Evolutionary conservation across 352 stramenopile genomes (phyloP).

Genomic region (Thalassiosira ordinaria): DNA sequence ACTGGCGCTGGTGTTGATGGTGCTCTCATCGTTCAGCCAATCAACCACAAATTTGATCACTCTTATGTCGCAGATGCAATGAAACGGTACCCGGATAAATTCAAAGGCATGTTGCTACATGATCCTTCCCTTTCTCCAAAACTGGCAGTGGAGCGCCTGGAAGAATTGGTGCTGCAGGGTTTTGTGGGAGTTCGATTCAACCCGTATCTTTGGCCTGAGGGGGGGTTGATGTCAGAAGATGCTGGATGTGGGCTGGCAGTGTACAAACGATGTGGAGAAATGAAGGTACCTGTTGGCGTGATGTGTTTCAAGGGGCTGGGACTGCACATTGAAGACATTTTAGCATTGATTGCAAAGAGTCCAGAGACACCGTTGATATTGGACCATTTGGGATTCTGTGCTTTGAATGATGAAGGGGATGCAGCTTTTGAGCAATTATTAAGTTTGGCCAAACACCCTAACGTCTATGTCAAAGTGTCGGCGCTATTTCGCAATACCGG

Average conservation of each 20-base stretch:
- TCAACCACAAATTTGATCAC: constrained; percentile 89
- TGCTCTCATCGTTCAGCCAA: constrained; percentile 86
- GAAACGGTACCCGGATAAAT: constrained; percentile 71
- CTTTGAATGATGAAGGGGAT: constrained; percentile 70
- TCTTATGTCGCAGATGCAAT: constrained; percentile 81
- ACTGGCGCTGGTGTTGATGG: constrained; percentile 71
- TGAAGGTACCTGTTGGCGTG: constrained; percentile 84
- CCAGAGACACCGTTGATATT: constrained; percentile 80
- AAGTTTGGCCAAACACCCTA: constrained; percentile 75
- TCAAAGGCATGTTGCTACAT: constrained; percentile 86
- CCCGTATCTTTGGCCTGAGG: constrained; percentile 85
- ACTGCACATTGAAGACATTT: constrained; percentile 83
- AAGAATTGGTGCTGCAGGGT: constrained; percentile 75
- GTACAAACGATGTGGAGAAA: constrained; percentile 81
- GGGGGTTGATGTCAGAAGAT: constrained; percentile 46
- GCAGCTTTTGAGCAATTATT: constrained; percentile 80
- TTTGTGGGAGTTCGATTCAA: constrained; percentile 88
- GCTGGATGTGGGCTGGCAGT: constrained; percentile 65
- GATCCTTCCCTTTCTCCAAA: constrained; percentile 78
- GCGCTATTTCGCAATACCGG: constrained; percentile 84
- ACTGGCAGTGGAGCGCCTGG: constrained; percentile 67
- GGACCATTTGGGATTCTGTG: constrained; percentile 88
- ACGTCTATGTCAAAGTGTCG: constrained; percentile 86
- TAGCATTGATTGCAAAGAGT: constrained; percentile 66
- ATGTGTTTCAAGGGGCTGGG: constrained; percentile 88